A percentile compares a stretch with the other conserved stretches of the same genome.
Evolutionary conservation across 306 rosid genomes (phyloP).

Genomic region (Hippophae gyantsensis): DNA sequence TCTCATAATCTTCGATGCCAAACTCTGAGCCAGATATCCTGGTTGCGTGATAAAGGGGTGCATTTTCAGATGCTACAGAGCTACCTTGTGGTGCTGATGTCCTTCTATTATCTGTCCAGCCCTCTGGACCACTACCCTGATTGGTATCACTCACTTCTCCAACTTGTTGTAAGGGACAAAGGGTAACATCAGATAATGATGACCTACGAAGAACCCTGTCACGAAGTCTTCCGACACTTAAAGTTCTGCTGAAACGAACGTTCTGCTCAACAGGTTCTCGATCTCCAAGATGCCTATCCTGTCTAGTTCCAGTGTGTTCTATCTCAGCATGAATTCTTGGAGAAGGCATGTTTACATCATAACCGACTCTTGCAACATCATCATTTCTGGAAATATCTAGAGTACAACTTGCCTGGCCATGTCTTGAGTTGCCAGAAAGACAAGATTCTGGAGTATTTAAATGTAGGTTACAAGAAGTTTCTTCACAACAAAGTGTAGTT

Average conservation of each 20-base stretch:
- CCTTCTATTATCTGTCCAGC: conserved; percentile 36
- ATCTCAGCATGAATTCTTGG: conserved; percentile 39
- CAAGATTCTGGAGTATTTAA: conserved; percentile 25
- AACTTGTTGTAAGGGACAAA: conserved; percentile 72
- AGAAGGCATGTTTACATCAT: conserved; percentile 36
- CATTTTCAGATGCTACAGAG: conserved; percentile 32
- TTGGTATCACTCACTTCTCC: conserved; percentile 51
- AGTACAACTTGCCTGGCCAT: conserved; percentile 27
- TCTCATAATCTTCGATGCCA: conserved; percentile 60
- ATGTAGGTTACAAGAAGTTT: conserved; percentile 36
- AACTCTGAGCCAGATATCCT: conserved; percentile 51
- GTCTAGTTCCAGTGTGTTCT: conserved; percentile 47
- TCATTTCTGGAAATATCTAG: conserved; percentile 33
- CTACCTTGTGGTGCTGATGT: conserved; percentile 29
- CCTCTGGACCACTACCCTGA: conserved; percentile 38
- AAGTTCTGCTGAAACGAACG: conserved; percentile 87
- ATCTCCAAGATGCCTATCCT: conserved; percentile 50
- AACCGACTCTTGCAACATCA: conserved; percentile 30
- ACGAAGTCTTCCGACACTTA: conserved; percentile 98
- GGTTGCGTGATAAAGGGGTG: conserved; percentile 43
- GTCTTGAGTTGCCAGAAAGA: conserved; percentile 25
- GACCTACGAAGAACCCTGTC: conserved; percentile 95
- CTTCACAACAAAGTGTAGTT: conserved; percentile 32
- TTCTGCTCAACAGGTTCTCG: conserved; percentile 85
- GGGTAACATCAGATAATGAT: conserved; percentile 58